Evolutionary conservation across 1,139 yeast species (phyloP).

Genomic region (Ashbya aceris): DNA sequence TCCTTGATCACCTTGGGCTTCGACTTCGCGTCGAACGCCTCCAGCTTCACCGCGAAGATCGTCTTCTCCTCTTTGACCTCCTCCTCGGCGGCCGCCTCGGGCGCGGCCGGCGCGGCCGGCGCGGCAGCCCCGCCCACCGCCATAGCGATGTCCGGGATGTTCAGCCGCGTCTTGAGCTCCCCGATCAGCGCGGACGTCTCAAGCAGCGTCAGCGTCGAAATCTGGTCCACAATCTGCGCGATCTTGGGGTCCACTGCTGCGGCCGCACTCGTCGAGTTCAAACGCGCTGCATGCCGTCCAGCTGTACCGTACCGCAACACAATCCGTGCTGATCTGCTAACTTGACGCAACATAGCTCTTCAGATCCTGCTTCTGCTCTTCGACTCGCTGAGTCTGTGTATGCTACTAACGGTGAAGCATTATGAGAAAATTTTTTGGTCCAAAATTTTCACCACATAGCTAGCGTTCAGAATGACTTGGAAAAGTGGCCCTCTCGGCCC

Average conservation of each 20-base stretch:
- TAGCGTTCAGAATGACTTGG: background rate
- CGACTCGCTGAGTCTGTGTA: too few species aligned
- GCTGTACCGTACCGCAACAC: slow-evolving; percentile 12
- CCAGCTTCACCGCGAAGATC: slow-evolving; percentile 83
- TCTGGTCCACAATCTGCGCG: slow-evolving; percentile 77
- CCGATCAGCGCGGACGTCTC: slow-evolving; percentile 81
- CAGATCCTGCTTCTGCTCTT: too few species aligned
- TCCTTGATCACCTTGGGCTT: slow-evolving; percentile 98
- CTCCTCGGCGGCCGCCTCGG: slow-evolving; percentile 65
- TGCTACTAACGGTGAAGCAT: background rate
- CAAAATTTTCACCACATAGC: background rate
- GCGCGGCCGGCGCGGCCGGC: slow-evolving; percentile 59
- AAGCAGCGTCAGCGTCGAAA: slow-evolving; percentile 76
- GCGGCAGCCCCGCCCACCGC: slow-evolving; percentile 57
- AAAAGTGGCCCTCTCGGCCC: background rate
- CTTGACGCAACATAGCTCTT: slow-evolving; percentile 15
- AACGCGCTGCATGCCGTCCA: slow-evolving; percentile 28
- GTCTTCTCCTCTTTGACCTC: slow-evolving; percentile 89
- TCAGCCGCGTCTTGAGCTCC: slow-evolving; percentile 77
- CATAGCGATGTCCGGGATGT: slow-evolving; percentile 87
- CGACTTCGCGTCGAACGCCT: slow-evolving; percentile 86
- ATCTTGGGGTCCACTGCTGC: slow-evolving; percentile 78
- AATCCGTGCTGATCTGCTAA: slow-evolving; percentile 20
- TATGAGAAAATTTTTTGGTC: slow-evolving; percentile 6
- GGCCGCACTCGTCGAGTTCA: slow-evolving; percentile 44